Conservation (phyloP, 192 early-diverging fungal genomes). For the Nowakowskiella sp. region DNA sequence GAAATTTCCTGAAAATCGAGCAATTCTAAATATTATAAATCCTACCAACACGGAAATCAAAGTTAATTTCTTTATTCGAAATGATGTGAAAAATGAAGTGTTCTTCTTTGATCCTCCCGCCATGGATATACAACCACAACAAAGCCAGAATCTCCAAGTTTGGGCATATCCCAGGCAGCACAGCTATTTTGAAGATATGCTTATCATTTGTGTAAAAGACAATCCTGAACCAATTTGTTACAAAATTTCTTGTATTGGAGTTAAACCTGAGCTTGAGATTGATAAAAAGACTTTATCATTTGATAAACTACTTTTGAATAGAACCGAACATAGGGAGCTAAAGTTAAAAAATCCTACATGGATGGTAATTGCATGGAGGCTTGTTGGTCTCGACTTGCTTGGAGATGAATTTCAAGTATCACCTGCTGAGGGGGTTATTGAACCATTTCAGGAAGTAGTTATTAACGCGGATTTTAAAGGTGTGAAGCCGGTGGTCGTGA, state of each 20-base stretch:
- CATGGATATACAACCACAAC: constrained; percentile 37
- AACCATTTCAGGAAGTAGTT: constrained; percentile 31
- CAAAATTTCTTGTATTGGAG: constrained; percentile 48
- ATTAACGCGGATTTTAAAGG: constrained; percentile 49
- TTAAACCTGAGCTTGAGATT: constrained; percentile 53
- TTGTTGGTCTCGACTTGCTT: constrained; percentile 43
- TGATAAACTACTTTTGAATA: constrained; percentile 52
- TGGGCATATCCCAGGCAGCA: constrained; percentile 47
- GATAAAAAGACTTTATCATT: constrained; percentile 51
- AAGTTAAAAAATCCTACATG: constrained; percentile 45
- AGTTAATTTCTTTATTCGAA: constrained; percentile 32
- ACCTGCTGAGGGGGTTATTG: constrained; percentile 45
- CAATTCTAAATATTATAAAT: constrained; percentile 40
- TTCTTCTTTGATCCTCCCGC: constrained; percentile 52
- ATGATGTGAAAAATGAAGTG: constrained; percentile 47
- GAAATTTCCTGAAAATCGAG: constrained; percentile 48
- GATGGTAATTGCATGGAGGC: constrained; percentile 46
- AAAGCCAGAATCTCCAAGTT: constrained; percentile 29
- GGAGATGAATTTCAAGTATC: constrained; percentile 52
- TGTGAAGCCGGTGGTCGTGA: constrained; percentile 40
- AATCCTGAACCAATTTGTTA: constrained; percentile 54
- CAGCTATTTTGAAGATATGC: constrained; percentile 40
- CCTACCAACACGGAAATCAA: constrained; percentile 36
- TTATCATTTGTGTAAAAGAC: constrained; percentile 54
- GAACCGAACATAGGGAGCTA: constrained; percentile 44